Base-by-base conservation (phyloP, 129 eudicot species). In the Sambucus nigra region DNA sequence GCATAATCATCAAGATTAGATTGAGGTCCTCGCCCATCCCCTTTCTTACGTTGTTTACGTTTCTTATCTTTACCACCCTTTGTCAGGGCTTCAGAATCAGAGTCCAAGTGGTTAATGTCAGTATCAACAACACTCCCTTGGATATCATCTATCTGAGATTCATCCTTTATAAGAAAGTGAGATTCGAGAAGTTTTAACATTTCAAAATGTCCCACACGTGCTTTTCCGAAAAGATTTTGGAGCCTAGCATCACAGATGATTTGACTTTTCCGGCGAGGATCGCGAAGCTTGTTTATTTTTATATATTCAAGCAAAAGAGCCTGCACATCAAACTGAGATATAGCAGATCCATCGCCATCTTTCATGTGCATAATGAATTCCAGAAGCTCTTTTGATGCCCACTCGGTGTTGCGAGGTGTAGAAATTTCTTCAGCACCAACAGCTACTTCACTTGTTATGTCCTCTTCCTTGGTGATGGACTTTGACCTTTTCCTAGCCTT, bases 161-260 rank as follows among this genome's bases (percentile, higher is more conserved):
- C 94, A 29, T 77, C 94, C 64, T 79, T 86, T n/a, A 53, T 47
- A 53, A 82, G 71, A 66, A 79, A 91, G 70, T 91, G 98, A 54
- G 94, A 85, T 57, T 91, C 98, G 14, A 91, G 84, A 64, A 91
- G 98, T 72, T 91, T 91, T 41, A 91, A 73, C 98, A 91, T 91
- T 68, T 91, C 98, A 74, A 91, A 84, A 79, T 91, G 98, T 8
- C 84, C 98, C 69, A 85, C 95, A 14, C 98, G 81, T 39, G 86
- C 72, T 77, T 91, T 91, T 33, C 95, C 95, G 56, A 91, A 91
- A 55, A 91, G 72, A 60, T 65, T 76, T 65, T 79, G 71, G 33
- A 91, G 94, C 68, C 94, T 85, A 41, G 89, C 57, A 65, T 91
- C 98, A 64, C 98, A 91, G 24, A 81, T 68, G 44, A 91, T 85